Evolutionary conservation across 1,139 yeast genomes (phyloP), one percentile per base, ranked within the genome.

Genomic region (Meyerozyma smithsonii): DNA sequence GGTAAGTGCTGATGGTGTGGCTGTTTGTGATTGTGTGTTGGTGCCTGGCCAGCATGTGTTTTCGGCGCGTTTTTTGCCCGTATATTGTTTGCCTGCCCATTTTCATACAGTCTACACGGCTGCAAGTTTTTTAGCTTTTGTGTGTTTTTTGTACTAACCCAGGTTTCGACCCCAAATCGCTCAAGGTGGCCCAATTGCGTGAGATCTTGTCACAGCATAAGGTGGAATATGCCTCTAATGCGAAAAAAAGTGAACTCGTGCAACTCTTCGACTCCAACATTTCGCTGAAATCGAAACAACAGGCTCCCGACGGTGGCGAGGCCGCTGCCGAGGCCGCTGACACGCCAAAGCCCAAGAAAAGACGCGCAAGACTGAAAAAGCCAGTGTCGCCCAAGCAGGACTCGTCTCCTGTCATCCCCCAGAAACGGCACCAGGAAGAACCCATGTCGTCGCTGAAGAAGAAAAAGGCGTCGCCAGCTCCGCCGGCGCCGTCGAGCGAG

Each of bases 141-240:
- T n/a, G 15, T 30, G 19, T 17, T n/a, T 18, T 17, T 15, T 12
- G 3, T 26, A 30, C 34, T 30, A 30, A 30, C 16, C 7, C 21
- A 73, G 88, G 72, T 10, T 85, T 84, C 55, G 82, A 86, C 52
- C 81, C 88, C 10, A 66, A 68, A 34, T 61, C 73, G 28, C 62
- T 84, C 47, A 81, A 78, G 35, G 78, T 82, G 28, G 75, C 86
- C 5, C 77, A 83, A 44, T 66, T 88, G 51, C 71, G 92, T 48
- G 71, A 78, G 30, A 68, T 85, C 32, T 66, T 88, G 42, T 60
- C 69, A 25, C 77, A 74, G 40, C 74, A 85, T 55, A 66, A 72
- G n/a, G 67, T 87, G 17, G 60, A 61, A 7, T 80, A 69, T 52
- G 72, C 82, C 0, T 68, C 84, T 4, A 70, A 75, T 39, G 79